Base-by-base conservation (phyloP, 768 basidiomycete genomes). In the Mycena leptocephala region DNA sequence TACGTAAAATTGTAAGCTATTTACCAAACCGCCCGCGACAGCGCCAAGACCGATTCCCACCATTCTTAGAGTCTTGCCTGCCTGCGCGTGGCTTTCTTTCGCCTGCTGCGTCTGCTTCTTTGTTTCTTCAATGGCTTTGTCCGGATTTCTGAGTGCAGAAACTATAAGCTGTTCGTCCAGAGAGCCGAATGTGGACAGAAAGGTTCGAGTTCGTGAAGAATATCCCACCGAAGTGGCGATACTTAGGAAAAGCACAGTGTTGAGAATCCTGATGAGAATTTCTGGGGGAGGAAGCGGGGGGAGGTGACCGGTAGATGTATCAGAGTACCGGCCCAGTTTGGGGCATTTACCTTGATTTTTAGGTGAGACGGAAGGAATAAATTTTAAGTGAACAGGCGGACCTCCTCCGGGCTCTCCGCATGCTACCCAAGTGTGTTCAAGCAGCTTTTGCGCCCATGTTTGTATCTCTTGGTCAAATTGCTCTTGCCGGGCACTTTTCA, bases 21-120 rank as follows among this genome's bases (percentile, higher is more conserved):
- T 77, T 71, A 78, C 76, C 26, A 91, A 85, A 18, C 91, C 91
- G 16, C 91, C 91, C 3, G 89, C 91, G 18, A 92, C 82, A 30
- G 91, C 90, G 20, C 88, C 90, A 24, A 90, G 78, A 3, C 90
- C 90, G 39, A 91, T 84, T 32, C 91, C 90, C n/a, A 87, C 84
- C 70, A 84, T 84, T 35, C 91, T 85, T 72, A 89, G 78, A 3
- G 85, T 83, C 78, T 84, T 86, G 20, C 86, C 85, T 39, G 82
- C 81, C 61, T 84, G 81, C 4, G 90, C 90, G 74, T 90, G 89
- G 18, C 84, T 79, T 59, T 84, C 80, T 56, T 81, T 88, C 2
- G 88, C 84, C 28, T 76, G 80, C 28, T 89, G 83, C 0, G 88
- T 84, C 62, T 87, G 84, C 68, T 84, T 84, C 68, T 89, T 85